phyloP scores from a whole-genome alignment of 2,329 filamentous ascomycete species.

The Botryotinia globosa region DNA sequence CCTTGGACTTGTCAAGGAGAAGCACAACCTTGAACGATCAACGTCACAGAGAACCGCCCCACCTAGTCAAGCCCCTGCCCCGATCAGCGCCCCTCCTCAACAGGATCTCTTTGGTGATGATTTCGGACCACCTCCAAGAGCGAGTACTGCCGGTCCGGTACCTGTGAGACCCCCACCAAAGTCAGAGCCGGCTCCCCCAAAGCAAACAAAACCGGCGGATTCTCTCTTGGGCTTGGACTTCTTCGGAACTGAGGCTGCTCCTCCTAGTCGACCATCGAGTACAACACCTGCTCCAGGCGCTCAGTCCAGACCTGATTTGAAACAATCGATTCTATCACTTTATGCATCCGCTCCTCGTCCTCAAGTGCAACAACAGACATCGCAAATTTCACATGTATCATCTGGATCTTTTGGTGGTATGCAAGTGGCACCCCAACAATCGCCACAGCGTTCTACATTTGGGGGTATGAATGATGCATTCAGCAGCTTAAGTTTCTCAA shows the following conservation, averaged over 20 bases:
- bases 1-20: constrained; percentile 62
- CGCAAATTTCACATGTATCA: constrained; percentile 48
- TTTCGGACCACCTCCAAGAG: constrained; percentile 60
- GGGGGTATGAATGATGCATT: constrained; percentile 75
- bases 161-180: constrained; percentile 53
- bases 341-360: constrained; percentile 83
- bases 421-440: constrained; percentile 44
- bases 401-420: constrained; percentile 66
- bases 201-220: constrained; percentile 69
- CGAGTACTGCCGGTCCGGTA: constrained; percentile 69
- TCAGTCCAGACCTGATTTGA: constrained; percentile 85
- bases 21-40: constrained; percentile 59
- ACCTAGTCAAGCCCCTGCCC: constrained; percentile 28
- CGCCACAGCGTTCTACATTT: constrained; percentile 48
- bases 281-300: constrained; percentile 63
- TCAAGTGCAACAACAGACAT: constrained; percentile 54
- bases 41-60: constrained; percentile 36
- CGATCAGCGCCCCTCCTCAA: constrained; percentile 48
- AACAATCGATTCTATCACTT: constrained; percentile 93
- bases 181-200: constrained; percentile 64
- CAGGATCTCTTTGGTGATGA: constrained; percentile 82
- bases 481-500: constrained; percentile 61
- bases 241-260: constrained; percentile 67
- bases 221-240: constrained; percentile 92
- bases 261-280: constrained; percentile 79